Conservation (phyloP, 305 asterid genomes). For the Fraxinus velutina region DNA sequence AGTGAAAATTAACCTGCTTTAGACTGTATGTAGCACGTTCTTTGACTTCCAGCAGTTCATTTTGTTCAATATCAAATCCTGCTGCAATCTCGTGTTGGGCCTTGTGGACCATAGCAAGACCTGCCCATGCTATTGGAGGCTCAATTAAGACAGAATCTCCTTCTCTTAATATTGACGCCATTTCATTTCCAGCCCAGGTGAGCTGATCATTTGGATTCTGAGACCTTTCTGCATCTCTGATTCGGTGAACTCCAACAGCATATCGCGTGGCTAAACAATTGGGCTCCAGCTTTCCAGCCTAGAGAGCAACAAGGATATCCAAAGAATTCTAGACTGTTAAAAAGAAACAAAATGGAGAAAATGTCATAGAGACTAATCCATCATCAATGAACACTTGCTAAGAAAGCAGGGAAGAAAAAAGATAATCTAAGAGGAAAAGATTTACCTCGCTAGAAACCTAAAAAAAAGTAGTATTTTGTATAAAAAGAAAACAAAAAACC, state of each 20-base stretch:
- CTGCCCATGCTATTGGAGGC: slow-evolving; percentile 88
- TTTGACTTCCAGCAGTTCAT: slow-evolving; percentile 70
- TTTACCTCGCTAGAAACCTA: not conserved
- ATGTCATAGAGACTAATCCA: not conserved
- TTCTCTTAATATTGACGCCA: slow-evolving; percentile 90
- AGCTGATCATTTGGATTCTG: slow-evolving; percentile 92
- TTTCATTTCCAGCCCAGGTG: slow-evolving; percentile 94
- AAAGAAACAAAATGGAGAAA: slow-evolving; percentile 1
- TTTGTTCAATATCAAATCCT: slow-evolving; percentile 72
- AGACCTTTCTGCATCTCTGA: slow-evolving; percentile 90
- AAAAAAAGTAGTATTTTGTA: not conserved
- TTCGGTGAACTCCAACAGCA: slow-evolving; percentile 87
- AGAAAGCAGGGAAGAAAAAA: not conserved
- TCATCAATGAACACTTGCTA: not conserved
- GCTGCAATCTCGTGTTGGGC: slow-evolving; percentile 95
- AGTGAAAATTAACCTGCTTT: slow-evolving; percentile 60
- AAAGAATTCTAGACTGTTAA: slow-evolving; percentile 19
- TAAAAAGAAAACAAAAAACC: not conserved
- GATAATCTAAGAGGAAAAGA: not conserved
- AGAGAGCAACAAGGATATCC: slow-evolving; percentile 26
- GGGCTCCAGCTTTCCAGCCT: slow-evolving; percentile 96
- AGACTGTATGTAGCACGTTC: slow-evolving; percentile 78
- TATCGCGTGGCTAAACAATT: slow-evolving; percentile 91
- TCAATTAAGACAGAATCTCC: slow-evolving; percentile 74
- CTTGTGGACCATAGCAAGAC: slow-evolving; percentile 89